These are phyloP conservation scores for Suillus weaverae DNA, from an alignment of 768 basidiomycete genomes.

Conservation along the genomic window DNA sequence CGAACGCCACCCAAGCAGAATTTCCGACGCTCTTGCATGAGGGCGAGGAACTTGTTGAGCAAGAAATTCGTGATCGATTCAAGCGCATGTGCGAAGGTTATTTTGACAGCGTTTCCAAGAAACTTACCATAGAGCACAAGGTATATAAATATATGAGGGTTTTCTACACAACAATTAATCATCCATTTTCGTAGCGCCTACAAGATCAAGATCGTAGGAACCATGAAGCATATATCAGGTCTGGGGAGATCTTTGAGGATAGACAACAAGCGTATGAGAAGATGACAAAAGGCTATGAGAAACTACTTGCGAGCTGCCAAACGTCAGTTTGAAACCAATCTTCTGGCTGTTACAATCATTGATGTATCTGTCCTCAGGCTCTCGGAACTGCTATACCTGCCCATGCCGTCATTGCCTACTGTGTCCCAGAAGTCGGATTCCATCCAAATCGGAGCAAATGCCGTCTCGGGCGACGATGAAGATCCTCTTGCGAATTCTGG, in stretches of 20 bases:
- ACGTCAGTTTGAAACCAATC: constrained; percentile 49
- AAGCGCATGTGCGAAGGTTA: constrained; percentile 92
- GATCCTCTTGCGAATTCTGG: constrained; percentile 50
- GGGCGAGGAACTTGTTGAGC: constrained; percentile 77
- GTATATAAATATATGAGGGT: constrained; percentile 40
- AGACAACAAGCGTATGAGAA: constrained; percentile 98
- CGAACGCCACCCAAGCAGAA: constrained; percentile 31
- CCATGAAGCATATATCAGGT: constrained; percentile 98
- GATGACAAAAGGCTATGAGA: constrained; percentile 96
- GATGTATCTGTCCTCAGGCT: constrained; percentile 48
- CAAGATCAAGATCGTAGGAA: constrained; percentile 97
- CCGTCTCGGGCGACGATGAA: constrained; percentile 53
- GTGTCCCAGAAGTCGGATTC: constrained; percentile 79
- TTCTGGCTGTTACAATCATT: constrained; percentile 8
- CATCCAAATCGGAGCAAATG: constrained; percentile 66
- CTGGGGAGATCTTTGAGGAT: constrained; percentile 99
- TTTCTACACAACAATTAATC: background rate
- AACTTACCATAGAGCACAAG: constrained; percentile 88
- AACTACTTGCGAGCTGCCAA: constrained; percentile 84
- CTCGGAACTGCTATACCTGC: constrained; percentile 85
- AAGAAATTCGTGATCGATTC: constrained; percentile 84
- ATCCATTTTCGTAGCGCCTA: constrained; percentile 58
- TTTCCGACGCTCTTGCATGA: constrained; percentile 48
- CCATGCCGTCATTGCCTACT: constrained; percentile 82
- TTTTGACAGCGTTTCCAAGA: constrained; percentile 89